Base-by-base conservation (phyloP, 306 rosid species). In the Castanea sativa region DNA sequence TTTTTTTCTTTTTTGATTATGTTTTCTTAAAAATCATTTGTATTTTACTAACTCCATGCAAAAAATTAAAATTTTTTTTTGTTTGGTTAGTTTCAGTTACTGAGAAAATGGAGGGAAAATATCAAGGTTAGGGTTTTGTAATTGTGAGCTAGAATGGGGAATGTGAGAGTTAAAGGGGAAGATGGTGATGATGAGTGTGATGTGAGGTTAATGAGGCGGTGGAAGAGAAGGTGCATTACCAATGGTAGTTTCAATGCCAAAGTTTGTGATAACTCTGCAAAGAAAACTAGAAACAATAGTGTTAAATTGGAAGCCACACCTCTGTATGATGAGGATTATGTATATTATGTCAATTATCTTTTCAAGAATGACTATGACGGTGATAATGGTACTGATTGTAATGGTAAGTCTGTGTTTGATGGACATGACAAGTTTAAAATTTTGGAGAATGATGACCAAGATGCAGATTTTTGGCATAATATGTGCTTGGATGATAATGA, bases 141-240 rank as follows among this genome's bases (percentile, higher is more conserved):
- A 32, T 27, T 63, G 8, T 29, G 41, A 10, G 20, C 38, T 27
- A 80, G 67, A 74, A 90, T 80, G 90, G 38, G 70, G 49, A 9
- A 19, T 55, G 6, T 20, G 58, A 55, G 38, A 69, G 81, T 71
- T 53, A 25, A 21, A 52, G 49, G 0, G 23, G 55, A 33, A 77
- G 55, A 70, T 67, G 41, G 43, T 56, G 55, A 64, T 65, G 63
- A 30, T 38, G 57, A 55, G 30, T 75, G 80, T 57, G 83, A 63
- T 76, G n/a, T 18, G 72, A 80, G 85, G 74, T 59, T 73, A 25
- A 73, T 27, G 57, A 91, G 91, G 81, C 77, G 88, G 60, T 80
- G 45, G 89, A 91, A 49, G 84, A 83, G 94, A 82, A 7, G 58
- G 80, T 18, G 35, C 18, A 55, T n/a, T 52, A 51, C 69, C 14